A percentile compares a stretch with the other conserved stretches of the same genome.
Evolutionary conservation across 176 grass and related monocot genomes (phyloP).

Genomic region (Hyparrhenia diplandra): DNA sequence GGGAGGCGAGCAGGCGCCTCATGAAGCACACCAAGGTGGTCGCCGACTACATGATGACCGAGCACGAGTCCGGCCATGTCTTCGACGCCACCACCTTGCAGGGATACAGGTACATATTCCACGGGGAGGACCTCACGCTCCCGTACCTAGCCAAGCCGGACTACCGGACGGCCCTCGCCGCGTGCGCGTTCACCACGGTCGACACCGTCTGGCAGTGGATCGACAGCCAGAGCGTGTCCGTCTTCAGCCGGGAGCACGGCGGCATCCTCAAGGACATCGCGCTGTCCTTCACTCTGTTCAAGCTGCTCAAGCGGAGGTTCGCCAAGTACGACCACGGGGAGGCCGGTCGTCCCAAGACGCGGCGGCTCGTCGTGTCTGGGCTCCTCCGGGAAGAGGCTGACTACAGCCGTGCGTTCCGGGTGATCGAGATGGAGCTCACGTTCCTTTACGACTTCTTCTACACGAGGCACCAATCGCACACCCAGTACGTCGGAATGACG

Average conservation of each 20-base stretch:
- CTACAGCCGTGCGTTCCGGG: background rate
- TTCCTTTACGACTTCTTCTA: constrained; percentile 29
- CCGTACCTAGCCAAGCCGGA: background rate
- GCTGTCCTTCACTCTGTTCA: background rate
- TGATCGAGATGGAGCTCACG: constrained; percentile 21
- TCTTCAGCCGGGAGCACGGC: background rate
- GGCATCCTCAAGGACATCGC: background rate
- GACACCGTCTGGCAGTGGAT: constrained; percentile 14
- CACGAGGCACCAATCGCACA: constrained; percentile 19
- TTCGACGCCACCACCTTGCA: background rate
- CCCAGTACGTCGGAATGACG: background rate
- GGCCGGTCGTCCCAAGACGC: background rate
- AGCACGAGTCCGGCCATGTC: background rate
- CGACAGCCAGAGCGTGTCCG: background rate
- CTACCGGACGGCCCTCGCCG: background rate
- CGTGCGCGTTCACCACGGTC: background rate
- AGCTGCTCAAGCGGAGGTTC: constrained; percentile 21
- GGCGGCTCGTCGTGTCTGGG: background rate
- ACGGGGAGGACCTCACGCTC: constrained; percentile 5
- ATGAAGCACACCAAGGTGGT: constrained; percentile 16
- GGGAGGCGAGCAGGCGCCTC: background rate
- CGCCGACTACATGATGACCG: constrained; percentile 1
- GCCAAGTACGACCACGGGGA: background rate
- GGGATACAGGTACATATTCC: constrained; percentile 1
- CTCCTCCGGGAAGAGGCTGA: background rate